Evolutionary conservation across 73 alveolate genomes (phyloP), one percentile per base, ranked within the genome.

Genomic region (Stentor coeruleus): DNA sequence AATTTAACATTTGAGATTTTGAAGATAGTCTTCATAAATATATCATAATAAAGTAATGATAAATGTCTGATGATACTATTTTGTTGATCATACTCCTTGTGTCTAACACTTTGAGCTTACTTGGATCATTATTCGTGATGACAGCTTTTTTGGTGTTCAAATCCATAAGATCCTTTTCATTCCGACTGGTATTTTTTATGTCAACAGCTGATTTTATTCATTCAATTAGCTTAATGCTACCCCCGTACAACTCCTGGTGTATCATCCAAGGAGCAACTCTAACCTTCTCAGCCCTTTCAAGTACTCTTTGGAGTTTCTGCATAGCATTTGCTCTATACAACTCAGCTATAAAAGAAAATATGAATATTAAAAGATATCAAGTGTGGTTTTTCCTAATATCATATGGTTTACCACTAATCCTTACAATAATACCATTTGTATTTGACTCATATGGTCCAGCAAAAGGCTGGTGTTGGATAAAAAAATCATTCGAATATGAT

Each of bases 391-490:
- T 49, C 6, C 6, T 49, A 6, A 6, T 49, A 6, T 6, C 28
- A 6, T 49, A 49, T 20, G 66, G 6, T 20, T 6, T 66, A 15
- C 79, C 79, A 28, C 33, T 66, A 26, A 20, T 20, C 39, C n/a
- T 66, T 26, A 11, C 79, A 20, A 20, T 26, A 40, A 20, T 66
- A 1, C 79, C 79, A 14, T 66, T 20, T 66, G 14, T 66, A 20
- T 11, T 31, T 20, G 79, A 66, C 14, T 20, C 79, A 28, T 66
- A 20, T 33, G 39, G 39, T 11, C n/a, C 36, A 26, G 39, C 79
- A 66, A 26, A 33, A 66, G 79, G 79, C n/a, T 66, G 79, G 37
- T 66, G 79, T 40, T 66, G 79, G 79, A 66, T 66, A 20, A 26
- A 66, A 1, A 31, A 66, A 1, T 28, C 49, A 20, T 20, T 20